Conservation (phyloP, 306 rosid genomes). For the Lotus japonicus region DNA sequence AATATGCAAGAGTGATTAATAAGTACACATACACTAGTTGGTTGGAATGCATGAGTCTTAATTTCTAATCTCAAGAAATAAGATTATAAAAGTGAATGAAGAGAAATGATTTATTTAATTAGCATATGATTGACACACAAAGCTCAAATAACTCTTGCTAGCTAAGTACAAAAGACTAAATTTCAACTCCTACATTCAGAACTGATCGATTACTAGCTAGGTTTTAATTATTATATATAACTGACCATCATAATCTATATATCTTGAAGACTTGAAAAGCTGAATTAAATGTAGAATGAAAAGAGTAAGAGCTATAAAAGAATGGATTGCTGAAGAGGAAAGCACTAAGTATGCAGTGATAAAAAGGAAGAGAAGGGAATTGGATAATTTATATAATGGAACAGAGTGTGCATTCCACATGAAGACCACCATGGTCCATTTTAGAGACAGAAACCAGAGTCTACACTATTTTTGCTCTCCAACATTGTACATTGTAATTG, state of each 20-base stretch:
- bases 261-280: not conserved
- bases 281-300: not conserved
- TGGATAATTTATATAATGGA: conserved; percentile 39
- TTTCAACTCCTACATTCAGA: not conserved
- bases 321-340: conserved; percentile 80
- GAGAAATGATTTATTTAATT: not conserved
- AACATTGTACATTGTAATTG: not conserved
- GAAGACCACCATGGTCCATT: conserved; percentile 48
- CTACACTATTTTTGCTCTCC: conserved; percentile 21
- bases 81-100: not conserved
- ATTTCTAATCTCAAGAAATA: too few species aligned
- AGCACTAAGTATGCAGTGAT: conserved; percentile 32
- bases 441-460: not conserved
- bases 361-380: conserved; percentile 28
- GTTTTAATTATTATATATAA: not conserved
- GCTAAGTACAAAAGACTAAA: not conserved
- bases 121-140: not conserved
- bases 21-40: too few species aligned
- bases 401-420: conserved; percentile 61
- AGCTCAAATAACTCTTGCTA: not conserved
- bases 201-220: not conserved
- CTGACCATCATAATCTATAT: not conserved
- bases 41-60: too few species aligned
- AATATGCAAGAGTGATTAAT: too few species aligned
- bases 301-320: not conserved